Percentiles rank a stretch among this genome's conserved stretches.
Conservation (phyloP, 2,329 filamentous ascomycete genomes). For the Ceratocystiopsis sp. region DNA sequence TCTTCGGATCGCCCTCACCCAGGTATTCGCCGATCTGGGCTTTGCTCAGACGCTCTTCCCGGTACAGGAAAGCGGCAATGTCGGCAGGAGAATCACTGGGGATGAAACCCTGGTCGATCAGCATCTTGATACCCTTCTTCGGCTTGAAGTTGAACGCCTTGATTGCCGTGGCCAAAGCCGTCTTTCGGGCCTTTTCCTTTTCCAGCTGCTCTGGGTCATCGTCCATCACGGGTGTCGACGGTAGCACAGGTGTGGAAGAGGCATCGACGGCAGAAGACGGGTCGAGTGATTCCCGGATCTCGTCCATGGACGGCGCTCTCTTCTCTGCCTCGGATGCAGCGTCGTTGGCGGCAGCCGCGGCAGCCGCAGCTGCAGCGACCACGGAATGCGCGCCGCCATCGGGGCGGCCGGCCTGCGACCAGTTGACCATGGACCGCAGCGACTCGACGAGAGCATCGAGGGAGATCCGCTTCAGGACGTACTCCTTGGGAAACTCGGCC, state of each 20-base stretch:
- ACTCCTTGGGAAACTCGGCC: conserved; percentile 68
- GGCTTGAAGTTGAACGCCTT: conserved; percentile 96
- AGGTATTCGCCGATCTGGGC: conserved; percentile 84
- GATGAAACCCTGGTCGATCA: conserved; percentile 79
- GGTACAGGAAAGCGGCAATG: conserved; percentile 67
- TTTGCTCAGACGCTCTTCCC: conserved; percentile 77
- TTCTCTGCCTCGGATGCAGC: conserved; percentile 1
- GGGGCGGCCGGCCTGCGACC: conserved; percentile 52
- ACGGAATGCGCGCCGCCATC: conserved; percentile 26
- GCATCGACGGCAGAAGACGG: conserved; percentile 42
- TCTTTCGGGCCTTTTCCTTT: conserved; percentile 86
- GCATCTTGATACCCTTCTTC: conserved; percentile 73
- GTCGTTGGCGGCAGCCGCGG: conserved; percentile 25
- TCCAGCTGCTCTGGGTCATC: conserved; percentile 93
- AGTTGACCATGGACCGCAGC: conserved; percentile 77
- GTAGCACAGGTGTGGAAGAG: conserved; percentile 40
- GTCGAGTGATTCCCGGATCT: conserved; percentile 60
- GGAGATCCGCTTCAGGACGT: conserved; percentile 76
- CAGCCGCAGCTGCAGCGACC: conserved; percentile 13
- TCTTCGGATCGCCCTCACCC: conserved; percentile 80
- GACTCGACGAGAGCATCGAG: conserved; percentile 81
- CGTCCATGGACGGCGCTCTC: conserved; percentile 32
- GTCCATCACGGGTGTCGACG: conserved; percentile 48
- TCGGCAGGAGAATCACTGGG: conserved; percentile 59
- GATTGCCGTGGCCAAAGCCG: conserved; percentile 74